Base-by-base conservation (phyloP, 495 filamentous ascomycete species). In the Achaetomiella virescens region DNA sequence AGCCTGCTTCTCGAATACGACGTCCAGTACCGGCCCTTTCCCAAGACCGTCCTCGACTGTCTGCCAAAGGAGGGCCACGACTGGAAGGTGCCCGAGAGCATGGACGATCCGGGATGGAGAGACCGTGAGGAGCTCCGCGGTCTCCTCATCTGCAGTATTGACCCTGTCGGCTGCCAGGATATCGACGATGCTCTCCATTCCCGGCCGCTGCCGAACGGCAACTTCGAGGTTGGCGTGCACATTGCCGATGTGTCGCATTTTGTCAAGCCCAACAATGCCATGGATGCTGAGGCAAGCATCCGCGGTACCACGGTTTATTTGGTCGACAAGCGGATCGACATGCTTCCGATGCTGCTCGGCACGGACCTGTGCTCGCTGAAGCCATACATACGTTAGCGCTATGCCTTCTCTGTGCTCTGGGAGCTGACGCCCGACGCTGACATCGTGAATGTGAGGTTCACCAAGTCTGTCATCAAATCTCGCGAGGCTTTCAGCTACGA, bases 161-260 rank as follows among this genome's bases (percentile, higher is more conserved):
- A 98, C 68, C 93, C 93, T 29, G 83, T 90, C 8, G 91, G 90
- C 1, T 98, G 93, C 72, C 91, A 96, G 62, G 93, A 98, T 76
- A 98, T 98, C 55, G 93, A 98, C 62, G 93, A 98, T 74, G 93
- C 93, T 11, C 83, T 98, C 15, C 93, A 98, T 66, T 91, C 93
- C 14, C 78, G 84, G 33, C 77, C 75, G 33, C 73, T 98, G 37
- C 87, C 90, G 2, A 97, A 97, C 63, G 93, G 95, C 22, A 97
- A 98, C 67, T 89, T 85, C 59, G 90, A 97, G 73, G 89, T 97
- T 12, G 93, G 93, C 52, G 93, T 98, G n/a, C 95, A 98, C 66
- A 98, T 98, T 67, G 93, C 93, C 41, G 93, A 98, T 65, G 93
- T 98, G 18, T 96, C 95, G 15, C 90, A 98, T 67, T 97, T 97